phyloP scores from a whole-genome alignment of 2,329 filamentous ascomycete species.

The Nigrograna mackinnonii region DNA sequence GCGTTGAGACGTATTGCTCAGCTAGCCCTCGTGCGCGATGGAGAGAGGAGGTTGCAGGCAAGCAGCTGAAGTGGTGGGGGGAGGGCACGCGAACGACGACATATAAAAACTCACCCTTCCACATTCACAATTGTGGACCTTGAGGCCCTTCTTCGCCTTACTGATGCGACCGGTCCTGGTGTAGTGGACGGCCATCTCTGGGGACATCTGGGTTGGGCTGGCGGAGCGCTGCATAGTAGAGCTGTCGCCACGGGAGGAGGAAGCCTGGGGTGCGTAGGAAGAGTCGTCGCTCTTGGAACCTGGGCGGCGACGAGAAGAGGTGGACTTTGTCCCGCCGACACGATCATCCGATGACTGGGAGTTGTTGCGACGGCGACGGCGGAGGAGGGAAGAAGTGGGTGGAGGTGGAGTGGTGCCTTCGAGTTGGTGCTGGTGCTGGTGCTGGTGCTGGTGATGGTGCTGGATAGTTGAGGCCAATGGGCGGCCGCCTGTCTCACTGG shows the following conservation, averaged over 20 bases:
- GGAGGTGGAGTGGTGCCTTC: slow-evolving; percentile 19
- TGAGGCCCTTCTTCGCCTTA: slow-evolving; percentile 52
- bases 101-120: slow-evolving; percentile 48
- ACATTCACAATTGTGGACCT: slow-evolving; percentile 52
- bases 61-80: too few relatives aligned
- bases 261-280: slow-evolving; percentile 24
- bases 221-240: slow-evolving; percentile 36
- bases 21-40: too few relatives aligned
- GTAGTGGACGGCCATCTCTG: slow-evolving; percentile 39
- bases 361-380: slow-evolving; percentile 19
- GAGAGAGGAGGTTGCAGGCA: too few relatives aligned
- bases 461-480: slow-evolving; percentile 28
- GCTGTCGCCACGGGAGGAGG: slow-evolving; percentile 30
- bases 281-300: slow-evolving; percentile 23
- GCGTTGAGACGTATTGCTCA: too few relatives aligned
- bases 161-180: slow-evolving; percentile 52
- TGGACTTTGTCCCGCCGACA: slow-evolving; percentile 20
- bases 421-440: too few relatives aligned
- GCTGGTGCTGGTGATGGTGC: too few relatives aligned
- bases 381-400: slow-evolving; percentile 8
- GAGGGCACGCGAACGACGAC: too few relatives aligned
- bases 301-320: slow-evolving; percentile 30
- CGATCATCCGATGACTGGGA: slow-evolving; percentile 33
- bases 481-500: slow-evolving; percentile 35
- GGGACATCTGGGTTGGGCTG: slow-evolving; percentile 34